Percentiles rank a stretch among this genome's conserved stretches.
phyloP scores from a whole-genome alignment of 2,329 filamentous ascomycete genomes.

The Pestalotiopsis sp. region DNA sequence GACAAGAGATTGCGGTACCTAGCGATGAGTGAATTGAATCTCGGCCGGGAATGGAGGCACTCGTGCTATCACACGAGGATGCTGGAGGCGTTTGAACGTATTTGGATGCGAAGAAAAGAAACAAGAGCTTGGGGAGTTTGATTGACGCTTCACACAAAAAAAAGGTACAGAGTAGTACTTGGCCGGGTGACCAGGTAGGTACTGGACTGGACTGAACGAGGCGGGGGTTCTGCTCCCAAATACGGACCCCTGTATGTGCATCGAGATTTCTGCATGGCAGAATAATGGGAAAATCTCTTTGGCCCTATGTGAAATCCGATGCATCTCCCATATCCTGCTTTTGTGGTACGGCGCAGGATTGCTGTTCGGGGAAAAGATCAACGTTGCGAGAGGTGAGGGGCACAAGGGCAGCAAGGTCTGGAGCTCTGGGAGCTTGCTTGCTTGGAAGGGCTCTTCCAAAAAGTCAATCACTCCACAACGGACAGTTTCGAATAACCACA shows the following conservation, averaged over 20 bases:
- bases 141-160: not conserved
- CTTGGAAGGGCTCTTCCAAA: not conserved
- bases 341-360: not conserved
- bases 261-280: conserved; percentile 10
- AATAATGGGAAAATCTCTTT: conserved; percentile 10
- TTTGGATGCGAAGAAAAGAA: too few relatives aligned
- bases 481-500: too few relatives aligned
- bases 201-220: not conserved
- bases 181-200: not conserved
- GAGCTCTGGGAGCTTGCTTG: not conserved
- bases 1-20: too few relatives aligned
- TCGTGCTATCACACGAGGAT: too few relatives aligned
- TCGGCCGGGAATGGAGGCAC: too few relatives aligned
- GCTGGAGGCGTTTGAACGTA: too few relatives aligned
- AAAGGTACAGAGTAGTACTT: not conserved
- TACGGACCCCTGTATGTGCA: not conserved
- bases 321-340: conserved; percentile 11
- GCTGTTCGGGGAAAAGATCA: not conserved
- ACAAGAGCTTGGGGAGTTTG: too few relatives aligned
- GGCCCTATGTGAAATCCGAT: conserved; percentile 3
- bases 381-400: not conserved
- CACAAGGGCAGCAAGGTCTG: not conserved
- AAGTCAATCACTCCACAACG: too few relatives aligned
- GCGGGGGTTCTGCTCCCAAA: not conserved
- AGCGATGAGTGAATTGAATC: too few relatives aligned